Evolutionary conservation across 2,329 filamentous ascomycete genomes (phyloP), one percentile per base, ranked within the genome.

Genomic region (Fusarium gaditjirri): DNA sequence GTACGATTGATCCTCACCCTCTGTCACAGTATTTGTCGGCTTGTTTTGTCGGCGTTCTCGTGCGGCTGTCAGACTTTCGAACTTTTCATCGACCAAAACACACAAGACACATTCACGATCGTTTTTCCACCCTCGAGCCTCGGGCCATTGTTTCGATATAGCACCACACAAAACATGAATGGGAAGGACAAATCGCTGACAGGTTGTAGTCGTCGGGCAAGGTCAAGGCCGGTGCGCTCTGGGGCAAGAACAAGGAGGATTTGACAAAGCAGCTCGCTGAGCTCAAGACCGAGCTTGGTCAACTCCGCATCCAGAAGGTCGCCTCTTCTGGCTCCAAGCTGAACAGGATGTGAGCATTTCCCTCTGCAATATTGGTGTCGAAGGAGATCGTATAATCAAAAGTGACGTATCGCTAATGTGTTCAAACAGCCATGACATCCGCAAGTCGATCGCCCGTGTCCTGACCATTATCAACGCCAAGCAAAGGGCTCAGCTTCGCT

Each of bases 391-490:
- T 65, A 25, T 46, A 36, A 56, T 21, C 53, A 35, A 38, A 55
- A 52, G 25, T 43, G 41, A 44, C 27, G 42, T 65, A 59, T 49
- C 68, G 58, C 76, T 76, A 74, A 77, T 59, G 36, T 50, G 68
- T 52, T 74, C 75, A 79, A 64, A 61, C 80, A 98, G 95, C 88
- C 94, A 97, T 90, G 97, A 99, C 86, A 90, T 99, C 85, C 95
- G 96, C 90, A 99, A 99, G 91, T 97, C 95, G 78, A 98, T 99
- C 87, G 97, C 96, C 83, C 95, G 95, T 84, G 94, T 98, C 87
- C 92, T 99, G 81, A 99, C 96, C 86, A 91, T 99, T 89, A 97
- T 99, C 92, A 99, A 98, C 91, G 93, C 94, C 87, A 98, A 97
- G 91, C 96, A 99, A 90, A 93, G 97, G 85, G 90, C 94, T 78